Evolutionary conservation across 73 alveolate genomes (phyloP).

Genomic region (Paramecium tetraurelia): DNA sequence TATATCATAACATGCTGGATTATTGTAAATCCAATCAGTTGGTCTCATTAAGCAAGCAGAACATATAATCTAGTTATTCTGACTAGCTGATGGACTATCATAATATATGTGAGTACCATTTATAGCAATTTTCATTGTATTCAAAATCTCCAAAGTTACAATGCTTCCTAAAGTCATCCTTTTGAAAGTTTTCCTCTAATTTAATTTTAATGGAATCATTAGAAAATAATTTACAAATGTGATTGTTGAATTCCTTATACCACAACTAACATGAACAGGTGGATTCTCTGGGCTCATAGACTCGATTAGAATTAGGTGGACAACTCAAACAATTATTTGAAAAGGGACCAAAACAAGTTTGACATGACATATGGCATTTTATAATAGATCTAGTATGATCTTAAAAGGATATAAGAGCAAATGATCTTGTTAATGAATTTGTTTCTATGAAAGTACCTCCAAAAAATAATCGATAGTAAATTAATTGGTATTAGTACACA

Average conservation of each 20-base stretch:
- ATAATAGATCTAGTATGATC: neutral
- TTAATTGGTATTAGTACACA: neutral
- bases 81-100: neutral
- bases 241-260: neutral
- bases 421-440: neutral
- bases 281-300: neutral
- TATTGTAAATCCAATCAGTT: neutral
- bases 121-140: neutral
- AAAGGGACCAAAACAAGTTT: slow-evolving; percentile 1
- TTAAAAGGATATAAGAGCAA: neutral
- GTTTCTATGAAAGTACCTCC: neutral
- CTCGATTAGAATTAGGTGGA: neutral
- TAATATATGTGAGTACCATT: neutral
- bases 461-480: neutral
- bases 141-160: neutral
- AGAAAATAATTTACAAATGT: neutral
- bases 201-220: neutral
- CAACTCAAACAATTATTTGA: neutral
- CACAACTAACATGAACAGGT: neutral
- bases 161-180: neutral
- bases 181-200: neutral
- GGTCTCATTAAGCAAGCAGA: neutral
- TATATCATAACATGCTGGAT: neutral
- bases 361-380: neutral
- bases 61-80: neutral